phyloP scores from a whole-genome alignment of 306 rosid genomes.

The Cucurbita argyrosperma region DNA sequence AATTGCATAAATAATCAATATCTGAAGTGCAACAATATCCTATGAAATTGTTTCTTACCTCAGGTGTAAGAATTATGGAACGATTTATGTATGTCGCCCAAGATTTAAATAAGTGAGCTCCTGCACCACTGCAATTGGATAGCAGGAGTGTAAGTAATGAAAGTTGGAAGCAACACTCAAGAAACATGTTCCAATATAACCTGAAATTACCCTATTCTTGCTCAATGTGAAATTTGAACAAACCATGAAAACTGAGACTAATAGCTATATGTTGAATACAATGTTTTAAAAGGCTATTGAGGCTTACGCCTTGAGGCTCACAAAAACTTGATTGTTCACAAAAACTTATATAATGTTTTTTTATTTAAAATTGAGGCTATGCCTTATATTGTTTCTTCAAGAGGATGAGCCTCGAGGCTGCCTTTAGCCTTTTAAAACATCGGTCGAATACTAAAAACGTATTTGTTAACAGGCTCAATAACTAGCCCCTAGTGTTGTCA shows the following conservation, averaged over 20 bases:
- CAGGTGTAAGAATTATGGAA: constrained; percentile 84
- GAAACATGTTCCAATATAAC: neutral
- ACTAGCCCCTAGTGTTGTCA: neutral
- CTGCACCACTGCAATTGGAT: constrained; percentile 62
- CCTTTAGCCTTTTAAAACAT: too few species aligned
- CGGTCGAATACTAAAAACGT: neutral
- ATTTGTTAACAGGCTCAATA: neutral
- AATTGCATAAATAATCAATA: neutral
- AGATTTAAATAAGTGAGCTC: constrained; percentile 90
- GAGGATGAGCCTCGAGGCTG: too few species aligned
- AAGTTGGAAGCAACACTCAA: neutral
- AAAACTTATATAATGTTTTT: too few species aligned
- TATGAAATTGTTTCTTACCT: constrained; percentile 33
- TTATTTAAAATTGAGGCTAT: too few species aligned
- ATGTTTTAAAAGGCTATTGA: too few species aligned
- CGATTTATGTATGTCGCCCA: constrained; percentile 81
- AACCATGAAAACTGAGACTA: neutral
- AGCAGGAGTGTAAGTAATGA: constrained; percentile 2
- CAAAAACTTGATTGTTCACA: too few species aligned
- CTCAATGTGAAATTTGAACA: neutral
- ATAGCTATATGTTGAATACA: neutral
- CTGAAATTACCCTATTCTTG: neutral
- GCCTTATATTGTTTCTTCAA: too few species aligned
- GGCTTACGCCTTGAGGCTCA: too few species aligned
- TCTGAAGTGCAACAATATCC: neutral